Evolutionary conservation across 257 asterid species (phyloP), one percentile per base, ranked within the genome.

Genomic region (Oldenlandia corymbosa): DNA sequence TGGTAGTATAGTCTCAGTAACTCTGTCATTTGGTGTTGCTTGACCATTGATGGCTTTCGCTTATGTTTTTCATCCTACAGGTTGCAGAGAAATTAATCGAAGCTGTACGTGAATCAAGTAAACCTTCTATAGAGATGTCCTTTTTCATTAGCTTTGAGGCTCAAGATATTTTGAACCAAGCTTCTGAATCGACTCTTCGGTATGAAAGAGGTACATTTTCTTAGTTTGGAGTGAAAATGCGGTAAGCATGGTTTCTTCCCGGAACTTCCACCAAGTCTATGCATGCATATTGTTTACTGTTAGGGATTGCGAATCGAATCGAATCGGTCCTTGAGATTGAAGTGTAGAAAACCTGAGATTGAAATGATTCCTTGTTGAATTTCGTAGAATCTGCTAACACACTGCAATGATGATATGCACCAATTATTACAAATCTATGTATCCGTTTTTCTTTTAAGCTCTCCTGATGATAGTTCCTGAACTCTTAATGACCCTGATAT

Each of bases 91-190:
- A 82, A 16, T 73, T 91, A 18, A 65, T 91, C 52, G 71, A 73
- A 39, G 83, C 68, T 12, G 86, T 86, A 16, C 58, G 24, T 0
- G 86, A 83, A 10, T 88, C 96, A 16, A 84, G 82, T 16, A 58
- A 69, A 51, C 65, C 69, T 70, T 28, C 71, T 57, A 65, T 73
- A 66, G 79, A 73, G 50, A 91, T 91, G 98, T 86, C 94, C 13
- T 88, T 88, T 73, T 88, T 88, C 39, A 91, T 88, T 7, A 79
- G 78, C 67, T 72, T 49, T 58, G 39, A 76, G 27, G 81, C 55
- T 21, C 71, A 81, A 20, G 90, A 86, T 67, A 91, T 91, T 67
- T 72, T 86, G 20, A 79, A 36, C 65, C 98, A 91, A 73, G 98
- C 98, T 10, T 60, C 72, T 5, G 84, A 80, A 55, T 91, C 96